Evolutionary conservation across 2,329 filamentous ascomycete genomes (phyloP).

Genomic region (Ophidiomyces ophidiicola): DNA sequence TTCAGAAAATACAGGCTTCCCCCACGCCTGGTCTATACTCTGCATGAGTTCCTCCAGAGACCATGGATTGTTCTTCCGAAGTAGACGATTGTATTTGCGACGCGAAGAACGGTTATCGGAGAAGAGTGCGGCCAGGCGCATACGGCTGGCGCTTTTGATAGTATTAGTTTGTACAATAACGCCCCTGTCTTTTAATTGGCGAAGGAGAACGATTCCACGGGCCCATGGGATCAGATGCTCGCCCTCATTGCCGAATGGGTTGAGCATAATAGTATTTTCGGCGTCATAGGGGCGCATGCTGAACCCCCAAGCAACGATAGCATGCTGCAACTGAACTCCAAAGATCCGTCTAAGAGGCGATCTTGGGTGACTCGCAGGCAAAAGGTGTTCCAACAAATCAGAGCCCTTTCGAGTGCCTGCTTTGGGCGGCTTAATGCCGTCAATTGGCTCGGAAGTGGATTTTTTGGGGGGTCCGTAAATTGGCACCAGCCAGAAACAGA

Average conservation of each 20-base stretch:
- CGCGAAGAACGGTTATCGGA: constrained; percentile 22
- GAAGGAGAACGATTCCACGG: constrained; percentile 31
- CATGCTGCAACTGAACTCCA: constrained; percentile 31
- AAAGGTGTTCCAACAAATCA: background rate
- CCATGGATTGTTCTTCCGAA: constrained; percentile 29
- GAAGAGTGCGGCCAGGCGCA: constrained; percentile 29
- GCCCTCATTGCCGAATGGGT: constrained; percentile 15
- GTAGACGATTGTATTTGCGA: constrained; percentile 25
- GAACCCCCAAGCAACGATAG: constrained; percentile 42
- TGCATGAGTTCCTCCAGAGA: constrained; percentile 21
- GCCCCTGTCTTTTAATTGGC: constrained; percentile 27
- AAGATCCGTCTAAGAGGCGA: constrained; percentile 33
- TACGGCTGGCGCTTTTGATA: constrained; percentile 26
- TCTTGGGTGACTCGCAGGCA: constrained; percentile 10
- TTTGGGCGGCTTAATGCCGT: background rate
- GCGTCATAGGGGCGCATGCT: constrained; percentile 21
- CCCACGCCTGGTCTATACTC: constrained; percentile 29
- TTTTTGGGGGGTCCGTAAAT: constrained; percentile 25
- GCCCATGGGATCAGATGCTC: constrained; percentile 28
- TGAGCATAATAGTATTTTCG: constrained; percentile 14
- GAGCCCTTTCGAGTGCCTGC: background rate
- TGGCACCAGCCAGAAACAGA: constrained; percentile 41
- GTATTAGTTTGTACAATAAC: constrained; percentile 22
- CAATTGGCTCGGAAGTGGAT: background rate
- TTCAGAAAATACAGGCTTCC: constrained; percentile 22